phyloP scores from a whole-genome alignment of 495 filamentous ascomycete species.

The Cairneyella variabilis region DNA sequence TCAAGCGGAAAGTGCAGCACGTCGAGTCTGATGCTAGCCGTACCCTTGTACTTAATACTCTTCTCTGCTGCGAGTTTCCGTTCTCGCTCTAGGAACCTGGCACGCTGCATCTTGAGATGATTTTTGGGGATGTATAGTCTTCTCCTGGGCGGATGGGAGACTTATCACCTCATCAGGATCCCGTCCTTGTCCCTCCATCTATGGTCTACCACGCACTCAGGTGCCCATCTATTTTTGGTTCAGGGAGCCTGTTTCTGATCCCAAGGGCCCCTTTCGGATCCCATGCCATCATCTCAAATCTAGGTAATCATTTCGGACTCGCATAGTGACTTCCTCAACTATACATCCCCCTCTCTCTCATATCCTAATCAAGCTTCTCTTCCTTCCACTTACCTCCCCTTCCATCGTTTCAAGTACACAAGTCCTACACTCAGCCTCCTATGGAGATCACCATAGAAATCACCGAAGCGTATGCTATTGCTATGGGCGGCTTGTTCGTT shows the following conservation, averaged over 20 bases:
- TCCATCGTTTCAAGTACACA: not conserved
- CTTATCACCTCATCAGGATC: not conserved
- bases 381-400: constrained; percentile 3
- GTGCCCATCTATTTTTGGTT: not conserved
- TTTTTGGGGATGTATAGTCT: not conserved
- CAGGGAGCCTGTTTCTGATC: constrained; percentile 1
- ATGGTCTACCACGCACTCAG: too few relatives aligned
- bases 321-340: not conserved
- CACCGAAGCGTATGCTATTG: not conserved
- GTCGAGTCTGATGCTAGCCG: not conserved
- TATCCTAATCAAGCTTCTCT: constrained; percentile 8
- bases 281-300: not conserved
- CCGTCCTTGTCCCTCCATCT: too few relatives aligned
- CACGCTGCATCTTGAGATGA: not conserved
- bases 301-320: constrained; percentile 1
- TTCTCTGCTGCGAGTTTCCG: not conserved
- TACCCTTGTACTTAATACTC: not conserved
- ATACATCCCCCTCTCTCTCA: constrained; percentile 7
- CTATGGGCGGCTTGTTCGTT: constrained; percentile 5
- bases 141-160: not conserved
- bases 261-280: not conserved
- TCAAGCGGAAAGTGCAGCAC: not conserved
- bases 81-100: not conserved
- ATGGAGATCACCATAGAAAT: constrained; percentile 6
- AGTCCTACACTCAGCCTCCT: constrained; percentile 6